Base-by-base conservation (phyloP, 2,329 filamentous ascomycete genomes). In the Cladobotryum protrusum region DNA sequence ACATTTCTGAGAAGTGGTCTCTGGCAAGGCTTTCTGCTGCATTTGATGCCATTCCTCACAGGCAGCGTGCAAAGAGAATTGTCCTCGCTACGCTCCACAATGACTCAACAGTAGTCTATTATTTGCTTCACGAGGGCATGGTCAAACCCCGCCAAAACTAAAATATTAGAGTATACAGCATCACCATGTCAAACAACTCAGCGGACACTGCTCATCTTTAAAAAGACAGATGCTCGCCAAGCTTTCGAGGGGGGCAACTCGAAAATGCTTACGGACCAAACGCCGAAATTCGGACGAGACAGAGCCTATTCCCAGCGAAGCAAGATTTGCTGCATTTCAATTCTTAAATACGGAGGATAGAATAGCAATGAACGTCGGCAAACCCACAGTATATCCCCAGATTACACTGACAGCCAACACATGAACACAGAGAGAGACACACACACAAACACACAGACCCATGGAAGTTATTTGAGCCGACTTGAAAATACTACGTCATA, bases 111-210 rank as follows among this genome's bases (percentile, higher is more conserved):
- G 77, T 93, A 15, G 85, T 89, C 37, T 93, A 92, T 68, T 93
- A 93, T 63, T 77, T 91, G 55, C 81, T 92, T 65, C 87, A 92
- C 60, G 87, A 92, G 65, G 88, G 87, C n/a, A 82, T 91, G 56
- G 86, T 92, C 47, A 93, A 92, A 72, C 88, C 88, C 19, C 76
- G 88, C 50, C 88, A 92, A 66, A 93, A 93, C 64, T 92, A 71
- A 77, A 40, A 8, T 6, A 8, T 29, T 9, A 29, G 24, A 2
- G 24, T 29, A 9, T 29, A 29, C 24, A 9, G 24, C 24, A 29
- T 29, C 24, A 29, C 11, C 20, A 24, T 29, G n/a, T 29, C 24
- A 9, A 29, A 29, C 11, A 9, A 29, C 24, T 29, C 11, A 9
- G 6, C 15, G 15, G 9, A 40, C 11, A 15, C 12, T 15, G 37